Conservation (phyloP, 768 basidiomycete genomes). For the Russula sp. region DNA sequence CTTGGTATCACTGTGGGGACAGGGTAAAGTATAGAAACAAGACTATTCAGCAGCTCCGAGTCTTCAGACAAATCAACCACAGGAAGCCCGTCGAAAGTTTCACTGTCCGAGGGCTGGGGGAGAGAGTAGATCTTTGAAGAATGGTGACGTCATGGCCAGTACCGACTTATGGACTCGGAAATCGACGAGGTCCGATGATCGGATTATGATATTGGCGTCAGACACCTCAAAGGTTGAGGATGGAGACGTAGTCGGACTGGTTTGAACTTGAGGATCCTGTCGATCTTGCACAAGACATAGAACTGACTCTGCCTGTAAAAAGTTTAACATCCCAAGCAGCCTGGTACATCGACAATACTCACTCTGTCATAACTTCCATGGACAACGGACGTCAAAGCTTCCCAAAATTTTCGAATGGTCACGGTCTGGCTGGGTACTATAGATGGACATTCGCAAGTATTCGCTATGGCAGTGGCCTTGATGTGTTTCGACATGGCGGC, state of each 20-base stretch:
- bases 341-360: background rate
- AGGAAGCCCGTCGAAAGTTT: background rate
- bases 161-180: conserved; percentile 16
- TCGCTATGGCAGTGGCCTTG: background rate
- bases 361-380: background rate
- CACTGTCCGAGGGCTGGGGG: conserved; percentile 4
- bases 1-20: background rate
- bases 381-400: background rate
- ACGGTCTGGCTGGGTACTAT: background rate
- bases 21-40: conserved; percentile 4
- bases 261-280: background rate
- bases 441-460: background rate
- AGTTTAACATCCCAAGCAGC: background rate
- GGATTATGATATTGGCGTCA: conserved; percentile 2
- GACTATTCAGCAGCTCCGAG: too few species aligned
- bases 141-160: conserved; percentile 10
- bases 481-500: background rate
- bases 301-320: conserved; percentile 1
- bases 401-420: conserved; percentile 11
- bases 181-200: conserved; percentile 4
- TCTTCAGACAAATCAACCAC: background rate
- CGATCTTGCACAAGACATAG: conserved; percentile 1
- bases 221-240: background rate
- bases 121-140: background rate
- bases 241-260: background rate